A percentile compares a stretch with the other conserved stretches of the same genome.
phyloP scores from a whole-genome alignment of 2,329 filamentous ascomycete species.

The Teratosphaeriaceae sp. region DNA sequence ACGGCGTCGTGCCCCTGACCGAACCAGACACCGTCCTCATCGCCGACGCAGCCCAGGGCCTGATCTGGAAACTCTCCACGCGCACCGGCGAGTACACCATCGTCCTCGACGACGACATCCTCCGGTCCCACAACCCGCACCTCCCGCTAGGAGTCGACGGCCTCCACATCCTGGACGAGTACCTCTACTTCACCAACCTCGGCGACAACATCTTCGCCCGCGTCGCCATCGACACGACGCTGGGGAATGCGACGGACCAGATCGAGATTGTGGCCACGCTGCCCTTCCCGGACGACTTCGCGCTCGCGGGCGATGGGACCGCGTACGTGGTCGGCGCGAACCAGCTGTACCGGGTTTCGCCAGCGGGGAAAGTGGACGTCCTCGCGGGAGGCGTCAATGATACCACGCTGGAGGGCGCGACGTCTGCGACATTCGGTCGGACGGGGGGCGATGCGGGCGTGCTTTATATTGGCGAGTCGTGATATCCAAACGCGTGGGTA shows the following conservation, averaged over 20 bases:
- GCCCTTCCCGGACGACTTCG: constrained; percentile 4
- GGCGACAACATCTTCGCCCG: constrained; percentile 3
- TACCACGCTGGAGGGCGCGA: constrained; percentile 1
- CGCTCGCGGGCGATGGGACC: constrained; percentile 2
- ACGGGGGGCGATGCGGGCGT: constrained; percentile 5
- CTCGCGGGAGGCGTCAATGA: constrained; percentile 6
- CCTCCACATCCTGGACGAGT: constrained; percentile 1
- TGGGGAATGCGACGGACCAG: constrained; percentile 1
- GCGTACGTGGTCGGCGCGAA: constrained; percentile 2
- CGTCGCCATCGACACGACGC: not conserved
- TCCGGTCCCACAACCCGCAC: not conserved
- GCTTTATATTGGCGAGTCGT: constrained; percentile 5
- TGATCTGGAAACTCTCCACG: constrained; percentile 3
- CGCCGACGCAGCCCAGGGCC: constrained; percentile 5
- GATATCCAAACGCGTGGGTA: no score
- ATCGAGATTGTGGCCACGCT: not conserved
- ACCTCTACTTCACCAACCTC: constrained; percentile 6
- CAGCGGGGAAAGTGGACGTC: not conserved
- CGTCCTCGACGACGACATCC: constrained; percentile 1
- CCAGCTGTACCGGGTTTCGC: not conserved
- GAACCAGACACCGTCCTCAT: not conserved
- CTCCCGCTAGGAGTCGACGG: constrained; percentile 7
- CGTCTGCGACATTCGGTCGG: constrained; percentile 5
- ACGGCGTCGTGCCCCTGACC: constrained; percentile 1
- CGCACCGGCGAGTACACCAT: constrained; percentile 2